Evolutionary conservation across 2,329 filamentous ascomycete species (phyloP).

Genomic region (Zalaria sp.): DNA sequence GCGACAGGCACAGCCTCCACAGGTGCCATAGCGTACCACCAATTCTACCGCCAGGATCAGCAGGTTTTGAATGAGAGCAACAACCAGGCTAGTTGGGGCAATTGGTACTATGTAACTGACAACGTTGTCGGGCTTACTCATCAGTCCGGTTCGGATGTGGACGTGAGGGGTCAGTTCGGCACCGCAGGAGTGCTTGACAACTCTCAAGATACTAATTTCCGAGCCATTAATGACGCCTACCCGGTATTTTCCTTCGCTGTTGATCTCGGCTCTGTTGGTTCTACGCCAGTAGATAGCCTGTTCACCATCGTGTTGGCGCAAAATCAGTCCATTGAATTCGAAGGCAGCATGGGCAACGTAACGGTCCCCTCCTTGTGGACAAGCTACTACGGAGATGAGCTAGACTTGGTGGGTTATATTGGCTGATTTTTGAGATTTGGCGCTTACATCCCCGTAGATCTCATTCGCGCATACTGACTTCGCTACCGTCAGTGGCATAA

Average conservation of each 20-base stretch:
- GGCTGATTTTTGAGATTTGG: not conserved
- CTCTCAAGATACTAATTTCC: constrained; percentile 30
- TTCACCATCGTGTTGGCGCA: constrained; percentile 39
- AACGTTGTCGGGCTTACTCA: constrained; percentile 26
- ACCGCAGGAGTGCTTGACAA: constrained; percentile 28
- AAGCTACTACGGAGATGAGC: constrained; percentile 33
- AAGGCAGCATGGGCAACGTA: constrained; percentile 24
- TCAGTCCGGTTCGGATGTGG: constrained; percentile 30
- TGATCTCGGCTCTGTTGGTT: constrained; percentile 32
- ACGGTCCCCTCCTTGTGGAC: constrained; percentile 35
- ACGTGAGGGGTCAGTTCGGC: constrained; percentile 33
- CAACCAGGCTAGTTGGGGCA: constrained; percentile 38
- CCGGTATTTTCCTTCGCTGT: constrained; percentile 39
- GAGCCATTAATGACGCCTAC: constrained; percentile 32
- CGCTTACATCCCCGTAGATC: not conserved
- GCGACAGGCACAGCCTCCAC: not conserved
- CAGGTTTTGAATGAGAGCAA: constrained; percentile 28
- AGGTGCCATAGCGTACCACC: constrained; percentile 14
- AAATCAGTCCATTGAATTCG: constrained; percentile 35
- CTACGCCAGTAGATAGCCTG: constrained; percentile 22
- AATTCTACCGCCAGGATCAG: constrained; percentile 15
- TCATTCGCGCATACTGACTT: constrained; percentile 38
- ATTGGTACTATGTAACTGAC: constrained; percentile 39
- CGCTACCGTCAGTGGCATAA: constrained; percentile 18
- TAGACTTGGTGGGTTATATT: constrained; percentile 23